These are phyloP conservation scores for Kodamaea jinghongensis DNA, from an alignment of 805 yeast genomes.

Conservation along the genomic window DNA sequence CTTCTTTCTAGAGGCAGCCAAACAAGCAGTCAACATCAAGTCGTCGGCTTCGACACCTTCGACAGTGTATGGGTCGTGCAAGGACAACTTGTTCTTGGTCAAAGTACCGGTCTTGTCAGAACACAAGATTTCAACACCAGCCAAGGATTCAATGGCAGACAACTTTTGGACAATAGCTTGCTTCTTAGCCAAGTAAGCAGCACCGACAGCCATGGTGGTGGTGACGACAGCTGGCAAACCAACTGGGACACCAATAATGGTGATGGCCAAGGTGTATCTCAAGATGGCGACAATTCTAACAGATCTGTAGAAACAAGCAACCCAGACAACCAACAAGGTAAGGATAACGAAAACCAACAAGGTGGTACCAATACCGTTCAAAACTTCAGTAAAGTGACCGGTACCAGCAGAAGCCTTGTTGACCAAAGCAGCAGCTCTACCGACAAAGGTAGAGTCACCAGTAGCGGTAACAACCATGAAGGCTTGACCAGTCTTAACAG, in stretches of 20 bases:
- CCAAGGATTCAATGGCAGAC: conserved; percentile 94
- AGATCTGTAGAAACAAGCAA: conserved; percentile 91
- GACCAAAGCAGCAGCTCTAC: conserved; percentile 96
- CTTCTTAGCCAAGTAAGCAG: conserved; percentile 96
- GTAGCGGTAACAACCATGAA: conserved; percentile 92
- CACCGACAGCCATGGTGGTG: conserved; percentile 99
- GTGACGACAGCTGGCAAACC: conserved; percentile 98
- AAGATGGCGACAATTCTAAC: conserved; percentile 81
- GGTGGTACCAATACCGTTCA: conserved; percentile 95
- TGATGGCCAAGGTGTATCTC: conserved; percentile 90
- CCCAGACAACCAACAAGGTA: conserved; percentile 88
- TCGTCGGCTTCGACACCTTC: conserved; percentile 96
- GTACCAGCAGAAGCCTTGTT: conserved; percentile 90
- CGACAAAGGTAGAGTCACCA: conserved; percentile 93
- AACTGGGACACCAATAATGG: conserved; percentile 97
- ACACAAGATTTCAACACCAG: conserved; percentile 97
- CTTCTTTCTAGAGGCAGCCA: conserved; percentile 97
- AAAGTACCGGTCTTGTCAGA: conserved; percentile 98
- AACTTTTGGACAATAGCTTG: conserved; percentile 96
- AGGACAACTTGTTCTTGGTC: conserved; percentile 93
- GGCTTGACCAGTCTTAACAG: conserved; percentile 94
- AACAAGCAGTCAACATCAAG: conserved; percentile 94
- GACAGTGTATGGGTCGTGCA: conserved; percentile 97
- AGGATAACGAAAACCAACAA: conserved; percentile 83
- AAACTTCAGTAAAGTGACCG: conserved; percentile 96